A percentile compares a stretch with the other conserved stretches of the same genome.
phyloP scores from a whole-genome alignment of 2,329 filamentous ascomycete species.

The Verticillium dahliae region DNA sequence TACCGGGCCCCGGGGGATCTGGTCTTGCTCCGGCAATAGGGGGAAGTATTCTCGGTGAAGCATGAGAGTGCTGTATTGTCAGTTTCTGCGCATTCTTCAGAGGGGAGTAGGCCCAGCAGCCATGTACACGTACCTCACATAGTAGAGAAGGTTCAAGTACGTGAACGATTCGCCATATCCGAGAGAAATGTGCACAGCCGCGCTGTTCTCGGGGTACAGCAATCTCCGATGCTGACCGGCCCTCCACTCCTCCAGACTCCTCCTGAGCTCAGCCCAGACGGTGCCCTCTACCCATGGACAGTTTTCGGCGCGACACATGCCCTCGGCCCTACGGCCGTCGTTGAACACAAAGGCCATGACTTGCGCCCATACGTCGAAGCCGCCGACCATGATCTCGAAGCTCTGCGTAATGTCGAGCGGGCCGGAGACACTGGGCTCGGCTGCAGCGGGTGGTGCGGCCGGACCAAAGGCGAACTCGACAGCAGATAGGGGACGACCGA shows the following conservation, averaged over 20 bases:
- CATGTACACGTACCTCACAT: constrained; percentile 25
- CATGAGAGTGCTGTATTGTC: constrained; percentile 26
- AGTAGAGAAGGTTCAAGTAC: constrained; percentile 36
- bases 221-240: constrained; percentile 24
- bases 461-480: constrained; percentile 32
- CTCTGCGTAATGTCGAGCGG: constrained; percentile 18
- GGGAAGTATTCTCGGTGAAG: constrained; percentile 36
- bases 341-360: constrained; percentile 34
- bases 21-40: constrained; percentile 28
- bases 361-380: constrained; percentile 35
- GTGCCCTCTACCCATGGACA: constrained; percentile 31
- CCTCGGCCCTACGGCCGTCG: constrained; percentile 31
- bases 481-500: constrained; percentile 21
- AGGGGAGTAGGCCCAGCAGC: neutral
- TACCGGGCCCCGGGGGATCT: constrained; percentile 27
- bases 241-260: constrained; percentile 26
- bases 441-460: constrained; percentile 3
- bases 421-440: constrained; percentile 10
- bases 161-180: constrained; percentile 33
- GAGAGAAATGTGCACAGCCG: constrained; percentile 30
- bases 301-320: constrained; percentile 29
- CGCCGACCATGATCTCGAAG: constrained; percentile 29
- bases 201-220: constrained; percentile 27
- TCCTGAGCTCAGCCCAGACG: constrained; percentile 22
- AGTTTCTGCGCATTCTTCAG: neutral